phyloP scores from a whole-genome alignment of 2,329 filamentous ascomycete genomes.

The Uncinocarpus reesii region DNA sequence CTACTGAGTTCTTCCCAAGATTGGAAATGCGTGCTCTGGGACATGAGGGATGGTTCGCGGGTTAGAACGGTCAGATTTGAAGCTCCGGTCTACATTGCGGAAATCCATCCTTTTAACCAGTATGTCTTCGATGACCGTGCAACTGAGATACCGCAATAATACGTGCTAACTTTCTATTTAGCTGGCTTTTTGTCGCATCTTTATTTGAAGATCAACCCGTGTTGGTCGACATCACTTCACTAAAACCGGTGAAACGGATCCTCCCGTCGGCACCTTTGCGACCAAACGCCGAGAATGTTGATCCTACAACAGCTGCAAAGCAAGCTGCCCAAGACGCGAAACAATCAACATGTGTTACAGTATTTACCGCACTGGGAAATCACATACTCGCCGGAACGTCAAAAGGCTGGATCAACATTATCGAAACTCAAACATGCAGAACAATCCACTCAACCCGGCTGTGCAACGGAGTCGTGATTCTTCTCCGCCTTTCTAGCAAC shows the following conservation, averaged over 20 bases:
- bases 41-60: constrained; percentile 62
- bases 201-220: constrained; percentile 89
- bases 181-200: constrained; percentile 76
- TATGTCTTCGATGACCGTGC: constrained; percentile 35
- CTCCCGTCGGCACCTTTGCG: constrained; percentile 76
- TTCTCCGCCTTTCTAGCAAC: constrained; percentile 71
- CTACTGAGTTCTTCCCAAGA: constrained; percentile 87
- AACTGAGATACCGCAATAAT: neutral
- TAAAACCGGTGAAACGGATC: constrained; percentile 61
- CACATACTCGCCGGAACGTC: constrained; percentile 89
- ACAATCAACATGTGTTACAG: constrained; percentile 83
- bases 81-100: constrained; percentile 88
- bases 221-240: constrained; percentile 66
- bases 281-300: constrained; percentile 57
- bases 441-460: constrained; percentile 86
- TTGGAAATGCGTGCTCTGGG: constrained; percentile 95
- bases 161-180: constrained; percentile 28
- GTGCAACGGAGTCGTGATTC: constrained; percentile 77
- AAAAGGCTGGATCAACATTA: constrained; percentile 93
- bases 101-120: constrained; percentile 86
- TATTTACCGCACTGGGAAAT: constrained; percentile 75
- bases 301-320: constrained; percentile 56
- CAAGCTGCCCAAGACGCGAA: constrained; percentile 85
- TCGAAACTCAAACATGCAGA: constrained; percentile 67
- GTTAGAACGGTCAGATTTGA: constrained; percentile 82